Conservation (phyloP, 257 asterid genomes). For the Solanum corneliomulleri region DNA sequence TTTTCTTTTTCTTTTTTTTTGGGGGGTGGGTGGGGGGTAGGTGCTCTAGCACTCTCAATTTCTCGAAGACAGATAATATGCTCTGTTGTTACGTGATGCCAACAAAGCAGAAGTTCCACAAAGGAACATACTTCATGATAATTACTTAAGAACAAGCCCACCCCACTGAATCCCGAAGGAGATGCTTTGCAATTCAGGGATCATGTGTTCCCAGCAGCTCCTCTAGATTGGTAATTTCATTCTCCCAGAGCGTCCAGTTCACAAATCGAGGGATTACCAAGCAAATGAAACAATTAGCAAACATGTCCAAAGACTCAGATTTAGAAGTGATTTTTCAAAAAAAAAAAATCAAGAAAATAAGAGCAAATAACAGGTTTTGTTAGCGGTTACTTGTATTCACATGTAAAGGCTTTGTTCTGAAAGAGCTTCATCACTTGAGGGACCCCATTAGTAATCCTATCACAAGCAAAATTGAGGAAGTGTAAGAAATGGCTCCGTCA, state of each 20-base stretch:
- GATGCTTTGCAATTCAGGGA: background rate
- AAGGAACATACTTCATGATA: background rate
- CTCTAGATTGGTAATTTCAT: background rate
- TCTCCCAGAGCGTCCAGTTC: background rate
- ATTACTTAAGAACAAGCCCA: background rate
- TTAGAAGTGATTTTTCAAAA: background rate
- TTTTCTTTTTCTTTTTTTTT: too few relatives aligned
- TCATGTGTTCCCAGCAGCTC: background rate
- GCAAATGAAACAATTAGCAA: background rate
- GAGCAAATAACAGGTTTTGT: background rate
- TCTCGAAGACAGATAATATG: background rate
- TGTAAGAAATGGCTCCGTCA: background rate
- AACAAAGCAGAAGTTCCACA: background rate
- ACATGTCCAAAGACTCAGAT: background rate
- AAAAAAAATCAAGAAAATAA: background rate
- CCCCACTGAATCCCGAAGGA: background rate
- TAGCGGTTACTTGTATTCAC: constrained; percentile 71
- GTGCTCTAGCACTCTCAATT: background rate
- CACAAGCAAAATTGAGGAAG: background rate
- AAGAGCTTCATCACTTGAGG: constrained; percentile 60
- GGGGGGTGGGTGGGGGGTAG: background rate
- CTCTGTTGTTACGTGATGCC: background rate
- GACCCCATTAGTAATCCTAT: constrained; percentile 73
- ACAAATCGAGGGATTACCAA: background rate
- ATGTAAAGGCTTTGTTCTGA: constrained; percentile 61